These are phyloP conservation scores for Lichina pygmaea DNA, from an alignment of 495 filamentous ascomycete species.

Conservation along the genomic window DNA sequence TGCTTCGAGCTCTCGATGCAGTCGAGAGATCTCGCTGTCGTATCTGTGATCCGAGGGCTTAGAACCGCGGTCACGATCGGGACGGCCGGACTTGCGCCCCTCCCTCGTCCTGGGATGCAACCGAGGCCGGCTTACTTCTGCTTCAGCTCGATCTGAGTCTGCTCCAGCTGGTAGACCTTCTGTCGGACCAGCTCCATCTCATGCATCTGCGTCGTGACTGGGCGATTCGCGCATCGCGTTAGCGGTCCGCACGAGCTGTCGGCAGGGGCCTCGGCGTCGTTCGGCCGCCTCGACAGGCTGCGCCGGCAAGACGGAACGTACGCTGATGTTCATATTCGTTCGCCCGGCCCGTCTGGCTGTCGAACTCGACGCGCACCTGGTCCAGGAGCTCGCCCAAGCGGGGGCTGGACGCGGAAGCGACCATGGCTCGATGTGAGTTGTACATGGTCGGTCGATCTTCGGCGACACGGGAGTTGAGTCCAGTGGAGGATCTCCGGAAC, in stretches of 20 bases:
- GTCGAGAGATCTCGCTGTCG: slow-evolving; percentile 63
- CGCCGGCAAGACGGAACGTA: slow-evolving; percentile 21
- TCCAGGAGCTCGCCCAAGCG: slow-evolving; percentile 81
- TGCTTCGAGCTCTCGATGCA: slow-evolving; percentile 71
- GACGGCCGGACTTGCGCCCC: background rate
- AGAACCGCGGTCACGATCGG: background rate
- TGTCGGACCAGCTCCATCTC: slow-evolving; percentile 83
- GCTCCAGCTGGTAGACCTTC: slow-evolving; percentile 76
- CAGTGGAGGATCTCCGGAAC: too few relatives aligned
- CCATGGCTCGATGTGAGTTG: slow-evolving; percentile 64
- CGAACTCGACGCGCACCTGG: slow-evolving; percentile 72
- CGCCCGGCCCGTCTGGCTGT: slow-evolving; percentile 43
- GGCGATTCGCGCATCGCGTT: background rate
- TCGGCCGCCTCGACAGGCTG: background rate
- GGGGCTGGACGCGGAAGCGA: slow-evolving; percentile 32
- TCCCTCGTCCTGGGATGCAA: background rate
- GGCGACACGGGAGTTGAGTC: background rate
- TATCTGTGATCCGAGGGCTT: slow-evolving; percentile 28
- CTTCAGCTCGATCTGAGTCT: slow-evolving; percentile 64
- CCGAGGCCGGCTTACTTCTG: slow-evolving; percentile 36
- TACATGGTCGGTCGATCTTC: slow-evolving; percentile 36
- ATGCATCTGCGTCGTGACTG: slow-evolving; percentile 64
- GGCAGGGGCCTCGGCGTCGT: background rate
- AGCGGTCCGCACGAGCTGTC: slow-evolving; percentile 1
- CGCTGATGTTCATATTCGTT: slow-evolving; percentile 74